Evolutionary conservation across 371 early-diverging fungal genomes (phyloP), one percentile per base, ranked within the genome.

Genomic region (Lichtheimia ramosa): DNA sequence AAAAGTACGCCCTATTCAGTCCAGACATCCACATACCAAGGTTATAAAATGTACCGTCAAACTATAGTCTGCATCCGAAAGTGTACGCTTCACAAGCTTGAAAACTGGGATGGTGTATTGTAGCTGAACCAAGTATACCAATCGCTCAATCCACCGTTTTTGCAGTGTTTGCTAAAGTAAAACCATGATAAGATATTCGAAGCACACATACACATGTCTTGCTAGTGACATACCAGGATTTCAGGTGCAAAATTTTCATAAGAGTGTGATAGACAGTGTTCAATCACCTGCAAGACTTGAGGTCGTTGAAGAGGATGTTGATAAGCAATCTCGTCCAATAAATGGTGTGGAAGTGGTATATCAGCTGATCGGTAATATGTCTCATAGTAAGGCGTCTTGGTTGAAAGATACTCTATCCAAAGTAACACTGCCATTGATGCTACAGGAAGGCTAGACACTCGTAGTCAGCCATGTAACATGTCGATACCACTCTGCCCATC

Each of bases 261-360:
- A 21, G 66, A 61, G 48, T 71, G 67, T 6, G 61, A 51, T 18
- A 74, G 58, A 56, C 68, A 81, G 52, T 41, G 65, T 68, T 74
- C 78, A 43, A 87, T 72, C 5, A 82, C 80, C 12, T 73, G 65
- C 65, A 90, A 87, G 15, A 90, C 83, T 2, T 77, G 66, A 3
- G 84, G 77, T 56, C 83, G 86, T 46, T 87, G 85, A 23, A 87
- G 46, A 27, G 87, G 87, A 59, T 89, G 89, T 46, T 77, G 70
- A 51, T 71, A 75, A 0, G 89, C 87, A 63, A 90, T 87, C 65
- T 83, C 90, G 58, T 90, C 90, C 23, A 90, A 68, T 40, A 90
- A 54, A 14, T 87, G 60, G 43, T 85, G 70, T 15, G 87, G 79
- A 2, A 80, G 56, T 1, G 88, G 87, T 2, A 77, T 81, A 48